phyloP scores from a whole-genome alignment of 495 filamentous ascomycete genomes.

The Aspergillus cavernicola region DNA sequence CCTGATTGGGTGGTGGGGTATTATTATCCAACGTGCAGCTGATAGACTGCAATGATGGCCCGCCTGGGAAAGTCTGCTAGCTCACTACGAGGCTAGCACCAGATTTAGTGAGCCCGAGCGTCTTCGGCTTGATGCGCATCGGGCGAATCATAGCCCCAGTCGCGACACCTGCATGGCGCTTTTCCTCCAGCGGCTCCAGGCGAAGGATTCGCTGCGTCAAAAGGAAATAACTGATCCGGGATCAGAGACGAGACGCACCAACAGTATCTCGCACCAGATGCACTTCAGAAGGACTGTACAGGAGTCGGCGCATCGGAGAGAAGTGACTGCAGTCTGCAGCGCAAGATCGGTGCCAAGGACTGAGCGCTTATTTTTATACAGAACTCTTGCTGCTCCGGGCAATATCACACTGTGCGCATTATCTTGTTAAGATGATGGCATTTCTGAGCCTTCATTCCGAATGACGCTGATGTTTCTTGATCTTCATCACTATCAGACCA shows the following conservation, averaged over 20 bases:
- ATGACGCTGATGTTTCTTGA: neutral
- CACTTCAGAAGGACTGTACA: slow-evolving; percentile 19
- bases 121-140: slow-evolving; percentile 15
- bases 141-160: slow-evolving; percentile 18
- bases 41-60: slow-evolving; percentile 20
- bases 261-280: neutral
- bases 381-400: neutral
- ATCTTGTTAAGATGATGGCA: no score
- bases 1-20: slow-evolving; percentile 19
- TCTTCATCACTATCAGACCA: slow-evolving; percentile 7
- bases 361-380: neutral
- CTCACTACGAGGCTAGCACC: neutral
- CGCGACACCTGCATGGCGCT: slow-evolving; percentile 22
- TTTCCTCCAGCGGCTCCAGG: slow-evolving; percentile 19
- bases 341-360: slow-evolving; percentile 4
- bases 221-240: slow-evolving; percentile 8
- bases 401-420: neutral
- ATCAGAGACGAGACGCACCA: slow-evolving; percentile 7
- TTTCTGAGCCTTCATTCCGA: neutral
- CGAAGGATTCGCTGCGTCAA: slow-evolving; percentile 11
- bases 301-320: slow-evolving; percentile 12
- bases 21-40: slow-evolving; percentile 22
- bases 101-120: slow-evolving; percentile 1
- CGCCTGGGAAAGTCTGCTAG: neutral
- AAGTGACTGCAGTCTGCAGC: neutral